These are phyloP conservation scores for Aureobasidium sp. DNA, from an alignment of 2,329 filamentous ascomycete genomes.

Conservation along the genomic window DNA sequence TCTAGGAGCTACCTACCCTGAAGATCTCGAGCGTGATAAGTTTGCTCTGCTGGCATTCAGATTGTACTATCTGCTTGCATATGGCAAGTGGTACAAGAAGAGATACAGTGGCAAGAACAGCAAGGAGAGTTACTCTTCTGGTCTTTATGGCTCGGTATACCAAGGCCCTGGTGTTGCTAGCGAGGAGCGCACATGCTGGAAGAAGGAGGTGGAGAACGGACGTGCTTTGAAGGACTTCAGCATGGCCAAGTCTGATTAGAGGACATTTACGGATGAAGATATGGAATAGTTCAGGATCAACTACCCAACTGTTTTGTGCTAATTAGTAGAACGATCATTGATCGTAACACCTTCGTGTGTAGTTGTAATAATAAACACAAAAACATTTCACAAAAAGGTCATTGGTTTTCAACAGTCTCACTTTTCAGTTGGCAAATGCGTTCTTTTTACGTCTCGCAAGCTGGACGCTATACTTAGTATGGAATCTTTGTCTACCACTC, in stretches of 20 bases:
- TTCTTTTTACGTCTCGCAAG: too few species aligned
- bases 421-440: too few species aligned
- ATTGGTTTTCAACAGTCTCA: too few species aligned
- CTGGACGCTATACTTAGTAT: too few species aligned
- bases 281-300: too few species aligned
- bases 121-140: conserved; percentile 48
- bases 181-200: conserved; percentile 47
- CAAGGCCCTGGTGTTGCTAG: conserved; percentile 47
- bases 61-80: conserved; percentile 52
- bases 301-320: too few species aligned
- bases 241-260: conserved; percentile 7
- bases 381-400: too few species aligned
- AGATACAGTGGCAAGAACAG: conserved; percentile 33
- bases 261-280: background rate
- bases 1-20: conserved; percentile 55
- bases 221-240: conserved; percentile 20
- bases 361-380: too few species aligned
- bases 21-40: conserved; percentile 52
- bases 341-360: too few species aligned
- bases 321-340: too few species aligned
- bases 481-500: too few species aligned
- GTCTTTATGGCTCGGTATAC: conserved; percentile 52
- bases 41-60: conserved; percentile 54
- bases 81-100: conserved; percentile 52
- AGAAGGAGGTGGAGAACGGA: conserved; percentile 34